Percentiles rank a stretch among this genome's conserved stretches.
phyloP scores from a whole-genome alignment of 2,329 filamentous ascomycete genomes.

The Aspergillus alliaceus region DNA sequence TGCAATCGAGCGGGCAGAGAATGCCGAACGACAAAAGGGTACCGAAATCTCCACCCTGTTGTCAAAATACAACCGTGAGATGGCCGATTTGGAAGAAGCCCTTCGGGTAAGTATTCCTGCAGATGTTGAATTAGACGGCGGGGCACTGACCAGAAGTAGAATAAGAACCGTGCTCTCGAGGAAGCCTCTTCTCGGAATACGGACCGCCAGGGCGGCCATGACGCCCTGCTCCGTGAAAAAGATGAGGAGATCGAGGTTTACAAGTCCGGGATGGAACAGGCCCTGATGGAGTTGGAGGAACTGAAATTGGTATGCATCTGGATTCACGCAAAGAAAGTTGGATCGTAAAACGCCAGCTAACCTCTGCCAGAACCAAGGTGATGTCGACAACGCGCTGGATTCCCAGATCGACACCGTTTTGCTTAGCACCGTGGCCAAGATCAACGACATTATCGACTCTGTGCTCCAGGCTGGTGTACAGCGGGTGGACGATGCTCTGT shows the following conservation, averaged over 20 bases:
- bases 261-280: conserved; percentile 97
- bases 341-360: not conserved
- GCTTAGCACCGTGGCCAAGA: conserved; percentile 82
- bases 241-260: conserved; percentile 98
- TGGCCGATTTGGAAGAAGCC: conserved; percentile 93
- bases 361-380: conserved; percentile 60
- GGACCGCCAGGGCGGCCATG: conserved; percentile 81
- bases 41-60: conserved; percentile 94
- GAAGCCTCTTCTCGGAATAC: conserved; percentile 75
- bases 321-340: not conserved
- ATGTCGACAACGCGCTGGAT: conserved; percentile 77
- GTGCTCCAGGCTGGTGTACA: conserved; percentile 91
- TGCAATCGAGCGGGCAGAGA: conserved; percentile 88
- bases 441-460: conserved; percentile 96
- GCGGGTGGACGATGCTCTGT: conserved; percentile 92
- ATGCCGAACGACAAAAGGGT: conserved; percentile 87
- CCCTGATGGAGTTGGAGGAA: conserved; percentile 87
- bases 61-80: conserved; percentile 93
- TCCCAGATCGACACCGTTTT: conserved; percentile 89
- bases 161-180: conserved; percentile 83
- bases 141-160: conserved; percentile 47
- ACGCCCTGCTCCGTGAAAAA: conserved; percentile 83
- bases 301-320: conserved; percentile 58
- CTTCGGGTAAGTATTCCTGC: conserved; percentile 51
- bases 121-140: not conserved